Evolutionary conservation across 495 filamentous ascomycete species (phyloP).

Genomic region (Jackrogersella multiformis): DNA sequence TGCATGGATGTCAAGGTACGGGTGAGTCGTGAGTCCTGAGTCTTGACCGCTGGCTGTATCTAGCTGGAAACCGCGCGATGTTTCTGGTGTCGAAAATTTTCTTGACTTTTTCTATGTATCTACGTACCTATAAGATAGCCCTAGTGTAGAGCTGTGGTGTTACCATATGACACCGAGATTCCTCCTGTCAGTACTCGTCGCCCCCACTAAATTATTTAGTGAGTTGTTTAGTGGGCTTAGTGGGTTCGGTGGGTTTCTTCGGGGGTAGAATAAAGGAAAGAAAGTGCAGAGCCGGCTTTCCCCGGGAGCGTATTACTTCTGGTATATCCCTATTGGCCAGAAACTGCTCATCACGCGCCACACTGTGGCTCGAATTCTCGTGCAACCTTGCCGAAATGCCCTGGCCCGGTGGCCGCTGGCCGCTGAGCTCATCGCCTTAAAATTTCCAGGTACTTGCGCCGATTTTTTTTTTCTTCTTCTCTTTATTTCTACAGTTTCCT

Average conservation of each 20-base stretch:
- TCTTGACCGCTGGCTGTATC: background rate
- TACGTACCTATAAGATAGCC: too few species aligned
- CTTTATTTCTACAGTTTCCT: slow-evolving; percentile 31
- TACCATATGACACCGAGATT: slow-evolving; percentile 37
- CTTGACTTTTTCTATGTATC: slow-evolving; percentile 7
- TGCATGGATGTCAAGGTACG: slow-evolving; percentile 1
- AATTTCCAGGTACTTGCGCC: slow-evolving; percentile 51
- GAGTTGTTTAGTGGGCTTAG: slow-evolving; percentile 18
- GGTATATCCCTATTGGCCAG: slow-evolving; percentile 30
- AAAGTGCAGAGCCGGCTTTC: slow-evolving; percentile 34
- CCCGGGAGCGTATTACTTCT: slow-evolving; percentile 47
- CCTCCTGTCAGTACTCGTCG: slow-evolving; percentile 16
- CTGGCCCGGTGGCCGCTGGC: too few species aligned
- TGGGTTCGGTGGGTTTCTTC: background rate
- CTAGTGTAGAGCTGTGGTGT: too few species aligned
- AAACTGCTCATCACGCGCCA: slow-evolving; percentile 24
- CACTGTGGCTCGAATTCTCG: slow-evolving; percentile 39
- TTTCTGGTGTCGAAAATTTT: slow-evolving; percentile 33
- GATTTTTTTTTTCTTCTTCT: slow-evolving; percentile 46
- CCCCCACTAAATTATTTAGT: slow-evolving; percentile 10
- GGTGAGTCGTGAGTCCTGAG: too few species aligned
- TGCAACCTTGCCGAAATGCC: slow-evolving; percentile 28
- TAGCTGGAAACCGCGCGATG: slow-evolving; percentile 1
- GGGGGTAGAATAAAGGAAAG: background rate
- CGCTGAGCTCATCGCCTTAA: slow-evolving; percentile 47